phyloP scores from a whole-genome alignment of 192 early-diverging fungal genomes.

The Mortierella antarctica region DNA sequence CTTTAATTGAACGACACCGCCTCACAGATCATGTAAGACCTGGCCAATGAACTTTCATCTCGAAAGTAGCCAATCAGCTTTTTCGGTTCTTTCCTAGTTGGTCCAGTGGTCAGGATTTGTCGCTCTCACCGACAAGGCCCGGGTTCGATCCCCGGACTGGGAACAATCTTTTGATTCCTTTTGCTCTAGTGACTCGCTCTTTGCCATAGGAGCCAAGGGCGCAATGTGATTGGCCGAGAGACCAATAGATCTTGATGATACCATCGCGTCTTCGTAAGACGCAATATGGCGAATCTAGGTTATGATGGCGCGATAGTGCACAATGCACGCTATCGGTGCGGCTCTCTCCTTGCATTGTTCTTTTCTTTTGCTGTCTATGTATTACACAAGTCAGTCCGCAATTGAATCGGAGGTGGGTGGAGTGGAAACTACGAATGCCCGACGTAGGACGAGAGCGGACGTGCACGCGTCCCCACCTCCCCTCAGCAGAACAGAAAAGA shows the following conservation, averaged over 20 bases:
- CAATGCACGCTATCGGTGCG: not conserved
- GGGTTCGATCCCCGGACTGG: slow-evolving; percentile 58
- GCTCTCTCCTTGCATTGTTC: not conserved
- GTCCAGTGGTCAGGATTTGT: slow-evolving; percentile 56
- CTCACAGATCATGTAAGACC: no score
- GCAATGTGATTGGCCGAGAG: slow-evolving; percentile 18
- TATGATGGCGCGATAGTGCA: not conserved
- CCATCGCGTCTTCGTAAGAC: slow-evolving; percentile 35
- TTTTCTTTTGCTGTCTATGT: not conserved
- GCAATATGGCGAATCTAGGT: slow-evolving; percentile 8
- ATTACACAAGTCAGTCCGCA: not conserved
- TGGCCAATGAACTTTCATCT: no score
- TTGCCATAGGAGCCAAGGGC: no score
- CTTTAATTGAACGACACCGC: no score
- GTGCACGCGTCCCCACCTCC: not conserved
- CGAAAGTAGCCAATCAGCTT: not conserved
- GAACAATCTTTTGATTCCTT: slow-evolving; percentile 15
- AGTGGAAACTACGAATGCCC: not conserved
- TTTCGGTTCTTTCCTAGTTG: slow-evolving; percentile 28
- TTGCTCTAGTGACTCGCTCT: not conserved
- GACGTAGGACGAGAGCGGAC: not conserved
- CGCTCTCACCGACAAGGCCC: slow-evolving; percentile 58
- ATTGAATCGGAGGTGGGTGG: not conserved
- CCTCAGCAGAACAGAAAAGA: no score
- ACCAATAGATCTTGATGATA: slow-evolving; percentile 10